phyloP scores from a whole-genome alignment of 2,329 filamentous ascomycete genomes.

The Fusarium pseudonygamai region DNA sequence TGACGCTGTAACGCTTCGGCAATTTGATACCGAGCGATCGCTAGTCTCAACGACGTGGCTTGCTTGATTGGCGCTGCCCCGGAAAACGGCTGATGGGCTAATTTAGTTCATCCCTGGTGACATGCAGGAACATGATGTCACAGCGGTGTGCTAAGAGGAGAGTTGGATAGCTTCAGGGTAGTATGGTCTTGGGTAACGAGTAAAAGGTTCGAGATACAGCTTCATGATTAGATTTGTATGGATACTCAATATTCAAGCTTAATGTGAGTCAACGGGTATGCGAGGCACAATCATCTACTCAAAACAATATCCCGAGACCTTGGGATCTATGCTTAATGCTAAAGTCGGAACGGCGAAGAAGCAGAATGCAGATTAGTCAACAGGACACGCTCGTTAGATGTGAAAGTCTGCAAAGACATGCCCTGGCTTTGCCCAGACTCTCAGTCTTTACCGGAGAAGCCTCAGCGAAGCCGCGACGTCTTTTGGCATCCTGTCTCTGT shows the following conservation, averaged over 20 bases:
- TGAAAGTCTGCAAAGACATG: rapidly evolving
- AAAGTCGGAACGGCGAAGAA: no score
- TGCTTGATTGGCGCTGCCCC: not conserved
- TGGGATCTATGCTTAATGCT: not conserved
- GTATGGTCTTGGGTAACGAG: not conserved
- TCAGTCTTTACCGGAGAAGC: rapidly evolving
- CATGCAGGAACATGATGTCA: conserved; percentile 4
- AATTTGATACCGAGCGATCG: not conserved
- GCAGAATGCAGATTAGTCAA: not conserved
- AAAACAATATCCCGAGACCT: not conserved
- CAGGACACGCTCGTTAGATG: not conserved
- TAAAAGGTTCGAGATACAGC: not conserved
- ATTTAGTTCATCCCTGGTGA: not conserved
- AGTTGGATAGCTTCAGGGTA: not conserved
- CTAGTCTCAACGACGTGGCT: not conserved
- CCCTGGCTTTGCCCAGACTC: rapidly evolving
- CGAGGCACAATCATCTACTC: not conserved
- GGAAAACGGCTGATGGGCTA: not conserved
- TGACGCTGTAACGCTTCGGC: not conserved
- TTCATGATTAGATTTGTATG: not conserved
- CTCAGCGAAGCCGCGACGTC: not conserved
- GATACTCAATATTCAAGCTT: not conserved
- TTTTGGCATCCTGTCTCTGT: no score
- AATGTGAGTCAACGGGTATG: not conserved
- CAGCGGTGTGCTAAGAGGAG: not conserved